Conservation (phyloP, 768 basidiomycete genomes). For the Serendipita sp. region DNA sequence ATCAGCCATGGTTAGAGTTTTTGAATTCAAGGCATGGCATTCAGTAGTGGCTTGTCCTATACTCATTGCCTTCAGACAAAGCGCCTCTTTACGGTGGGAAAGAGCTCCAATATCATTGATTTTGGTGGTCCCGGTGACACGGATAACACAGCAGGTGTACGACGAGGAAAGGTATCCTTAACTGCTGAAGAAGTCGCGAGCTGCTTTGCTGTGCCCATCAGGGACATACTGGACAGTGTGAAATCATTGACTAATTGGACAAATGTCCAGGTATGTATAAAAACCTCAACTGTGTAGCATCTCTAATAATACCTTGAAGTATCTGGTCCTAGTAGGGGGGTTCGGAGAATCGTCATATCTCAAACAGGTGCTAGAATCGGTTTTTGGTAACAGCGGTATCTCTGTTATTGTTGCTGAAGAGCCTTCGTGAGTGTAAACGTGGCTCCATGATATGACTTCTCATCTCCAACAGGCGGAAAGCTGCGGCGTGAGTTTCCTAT, state of each 20-base stretch:
- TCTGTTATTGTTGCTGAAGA: neutral
- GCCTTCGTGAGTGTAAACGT: neutral
- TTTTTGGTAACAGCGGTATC: neutral
- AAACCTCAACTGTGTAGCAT: neutral
- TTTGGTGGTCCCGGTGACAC: constrained; percentile 6
- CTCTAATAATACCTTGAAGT: neutral
- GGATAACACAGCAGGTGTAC: neutral
- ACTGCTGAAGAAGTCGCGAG: neutral
- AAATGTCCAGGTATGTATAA: neutral
- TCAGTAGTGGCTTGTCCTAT: neutral
- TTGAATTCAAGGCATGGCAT: neutral
- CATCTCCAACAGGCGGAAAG: neutral
- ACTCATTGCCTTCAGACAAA: constrained; percentile 3
- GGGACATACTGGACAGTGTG: neutral
- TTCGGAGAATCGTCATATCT: constrained; percentile 6
- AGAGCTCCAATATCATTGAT: neutral
- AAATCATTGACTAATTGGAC: too few relatives aligned
- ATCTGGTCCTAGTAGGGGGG: constrained; percentile 4
- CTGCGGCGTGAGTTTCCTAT: neutral
- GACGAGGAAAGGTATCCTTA: neutral
- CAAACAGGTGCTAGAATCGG: neutral
- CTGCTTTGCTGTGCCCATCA: neutral
- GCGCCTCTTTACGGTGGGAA: constrained; percentile 1
- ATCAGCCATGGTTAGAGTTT: neutral
- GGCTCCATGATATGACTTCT: neutral